Base-by-base conservation (phyloP, 257 asterid species). In the Petrea volubilis region DNA sequence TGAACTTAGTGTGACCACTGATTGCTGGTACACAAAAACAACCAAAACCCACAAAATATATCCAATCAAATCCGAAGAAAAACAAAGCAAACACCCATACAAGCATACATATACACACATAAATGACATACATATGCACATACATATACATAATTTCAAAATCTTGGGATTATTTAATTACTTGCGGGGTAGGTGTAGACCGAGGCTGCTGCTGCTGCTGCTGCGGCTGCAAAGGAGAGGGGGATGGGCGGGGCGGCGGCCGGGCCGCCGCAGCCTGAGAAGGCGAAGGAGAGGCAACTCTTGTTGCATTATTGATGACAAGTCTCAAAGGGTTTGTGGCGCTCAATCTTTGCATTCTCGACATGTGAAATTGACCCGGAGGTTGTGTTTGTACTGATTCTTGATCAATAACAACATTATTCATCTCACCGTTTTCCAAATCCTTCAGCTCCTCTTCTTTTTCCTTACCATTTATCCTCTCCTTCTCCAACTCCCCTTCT, bases 201-300 rank as follows among this genome's bases (percentile, higher is more conserved):
- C 88, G 85, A 34, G 93, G 63, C 76, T 84, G 77, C 15, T 23
- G 85, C 36, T 23, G 66, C 75, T 85, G 81, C 40, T 46, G 25
- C 46, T 13, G 60, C 40, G 20, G 77, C 33, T 47, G 77, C 67
- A 31, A 23, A 1, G 70, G 60, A 27, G 67, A 18, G 11, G 65
- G 57, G n/a, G 65, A n/a, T 6, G 73, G 47, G 31, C 60, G 71
- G 9, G 47, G 70, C 9, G 74, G 89, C 28, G 70, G 79, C 21
- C n/a, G n/a, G n/a, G n/a, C n/a, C n/a, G n/a, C n/a, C n/a, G 85
- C 86, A 7, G 84, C 75, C 15, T 24, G 86, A 34, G 71, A 59
- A 2, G 84, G 95, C 51, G 94, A 81, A 23, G 97, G 87, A 27
- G 96, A 79, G n/a, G 96, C 97, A 44, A 88, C 96, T 85, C 96